Conservation (phyloP, 169 alveolate species). For the Eimeria falciformis region DNA sequence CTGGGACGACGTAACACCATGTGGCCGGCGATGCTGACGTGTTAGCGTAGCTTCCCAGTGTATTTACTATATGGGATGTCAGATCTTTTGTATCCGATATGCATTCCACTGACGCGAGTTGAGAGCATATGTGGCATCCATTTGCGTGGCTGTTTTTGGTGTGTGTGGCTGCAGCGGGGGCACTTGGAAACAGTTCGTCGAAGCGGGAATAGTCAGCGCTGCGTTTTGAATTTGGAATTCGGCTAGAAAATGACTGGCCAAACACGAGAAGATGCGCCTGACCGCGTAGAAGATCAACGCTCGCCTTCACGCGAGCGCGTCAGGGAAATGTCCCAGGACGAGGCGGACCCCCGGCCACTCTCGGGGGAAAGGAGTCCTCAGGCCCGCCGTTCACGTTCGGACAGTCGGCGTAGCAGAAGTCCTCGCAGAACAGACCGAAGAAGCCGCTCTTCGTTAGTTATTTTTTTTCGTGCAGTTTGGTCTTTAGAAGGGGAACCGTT, state of each 20-base stretch:
- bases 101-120: too few species aligned
- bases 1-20: too few species aligned
- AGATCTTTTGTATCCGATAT: too few species aligned
- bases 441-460: conserved; percentile 46
- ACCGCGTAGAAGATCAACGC: conserved; percentile 36
- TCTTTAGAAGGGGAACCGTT: not conserved
- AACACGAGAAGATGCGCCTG: conserved; percentile 41
- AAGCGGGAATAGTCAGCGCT: not conserved
- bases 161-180: not conserved
- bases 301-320: conserved; percentile 23
- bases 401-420: conserved; percentile 59
- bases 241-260: conserved; percentile 32
- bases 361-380: conserved; percentile 26
- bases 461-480: not conserved
- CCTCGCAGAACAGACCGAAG: conserved; percentile 12
- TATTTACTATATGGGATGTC: too few species aligned
- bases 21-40: too few species aligned
- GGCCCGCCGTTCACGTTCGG: conserved; percentile 13
- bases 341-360: conserved; percentile 45
- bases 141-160: too few species aligned
- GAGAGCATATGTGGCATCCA: too few species aligned
- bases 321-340: conserved; percentile 45
- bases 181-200: not conserved
- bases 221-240: not conserved
- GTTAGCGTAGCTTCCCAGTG: too few species aligned